phyloP scores from a whole-genome alignment of 2,329 filamentous ascomycete species.

The Talaromyces amestolkiae region DNA sequence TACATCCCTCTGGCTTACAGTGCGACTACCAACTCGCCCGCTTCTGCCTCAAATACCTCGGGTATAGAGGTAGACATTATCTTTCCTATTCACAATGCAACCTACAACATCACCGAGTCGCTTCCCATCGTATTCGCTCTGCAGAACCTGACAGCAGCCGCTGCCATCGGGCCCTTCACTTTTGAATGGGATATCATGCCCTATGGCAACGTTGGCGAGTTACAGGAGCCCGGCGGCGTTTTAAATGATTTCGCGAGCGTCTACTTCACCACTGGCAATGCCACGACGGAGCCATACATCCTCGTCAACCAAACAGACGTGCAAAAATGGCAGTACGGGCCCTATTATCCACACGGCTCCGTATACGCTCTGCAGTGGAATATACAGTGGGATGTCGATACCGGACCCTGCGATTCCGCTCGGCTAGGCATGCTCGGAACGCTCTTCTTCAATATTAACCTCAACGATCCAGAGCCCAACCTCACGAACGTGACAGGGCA shows the following conservation, averaged over 20 bases:
- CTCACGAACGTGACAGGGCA: not conserved
- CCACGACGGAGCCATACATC: not conserved
- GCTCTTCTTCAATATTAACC: constrained; percentile 12
- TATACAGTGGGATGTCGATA: not conserved
- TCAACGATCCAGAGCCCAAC: not conserved
- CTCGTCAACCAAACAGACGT: constrained; percentile 8
- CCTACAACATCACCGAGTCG: constrained; percentile 7
- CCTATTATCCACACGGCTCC: constrained; percentile 1
- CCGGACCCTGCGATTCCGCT: not conserved
- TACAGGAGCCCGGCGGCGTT: constrained; percentile 6
- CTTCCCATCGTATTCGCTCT: constrained; percentile 11
- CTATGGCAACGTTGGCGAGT: not conserved
- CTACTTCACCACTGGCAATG: not conserved
- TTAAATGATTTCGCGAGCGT: not conserved
- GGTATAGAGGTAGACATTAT: constrained; percentile 11
- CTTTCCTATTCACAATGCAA: constrained; percentile 10
- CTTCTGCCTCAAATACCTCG: not conserved
- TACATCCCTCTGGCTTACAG: not conserved
- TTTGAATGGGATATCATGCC: constrained; percentile 14
- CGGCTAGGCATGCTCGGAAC: not conserved
- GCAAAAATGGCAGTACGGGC: constrained; percentile 3
- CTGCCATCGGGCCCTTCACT: constrained; percentile 7
- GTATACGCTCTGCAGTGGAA: constrained; percentile 12
- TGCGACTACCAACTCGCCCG: not conserved
- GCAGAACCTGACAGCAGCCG: constrained; percentile 7